Percentiles rank a stretch among this genome's conserved stretches.
Conservation (phyloP, 2,329 filamentous ascomycete genomes). For the Monilinia laxa region DNA sequence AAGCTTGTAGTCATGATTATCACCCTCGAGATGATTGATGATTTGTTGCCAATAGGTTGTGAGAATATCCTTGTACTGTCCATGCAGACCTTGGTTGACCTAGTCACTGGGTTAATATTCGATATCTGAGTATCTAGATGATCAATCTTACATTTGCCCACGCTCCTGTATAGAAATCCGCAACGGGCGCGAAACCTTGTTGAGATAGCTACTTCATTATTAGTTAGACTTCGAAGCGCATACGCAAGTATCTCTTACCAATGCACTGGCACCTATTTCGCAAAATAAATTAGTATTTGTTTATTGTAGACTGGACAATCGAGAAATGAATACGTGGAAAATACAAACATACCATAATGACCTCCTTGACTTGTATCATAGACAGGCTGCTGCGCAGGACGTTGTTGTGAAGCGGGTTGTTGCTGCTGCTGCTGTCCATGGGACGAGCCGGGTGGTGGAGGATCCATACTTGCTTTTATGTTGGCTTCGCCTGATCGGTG, state of each 20-base stretch:
- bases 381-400: constrained; percentile 46
- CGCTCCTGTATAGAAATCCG: constrained; percentile 87
- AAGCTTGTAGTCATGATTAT: constrained; percentile 97
- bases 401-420: constrained; percentile 46
- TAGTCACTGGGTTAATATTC: constrained; percentile 44
- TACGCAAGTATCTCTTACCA: constrained; percentile 52
- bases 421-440: constrained; percentile 52
- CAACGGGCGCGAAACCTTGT: constrained; percentile 81
- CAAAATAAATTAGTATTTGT: constrained; percentile 34
- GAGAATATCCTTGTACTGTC: constrained; percentile 92
- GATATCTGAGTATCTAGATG: constrained; percentile 17
- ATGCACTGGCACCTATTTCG: constrained; percentile 62
- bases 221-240: constrained; percentile 30
- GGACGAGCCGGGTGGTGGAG: constrained; percentile 51
- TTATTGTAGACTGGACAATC: background rate
- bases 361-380: constrained; percentile 74
- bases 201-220: constrained; percentile 66
- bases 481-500: constrained; percentile 15
- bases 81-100: constrained; percentile 93
- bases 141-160: constrained; percentile 80
- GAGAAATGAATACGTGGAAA: background rate
- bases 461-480: constrained; percentile 50
- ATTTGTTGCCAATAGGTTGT: constrained; percentile 99
- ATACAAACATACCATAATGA: constrained; percentile 65
- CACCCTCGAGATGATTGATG: constrained; percentile 90